Base-by-base conservation (phyloP, 257 asterid species). In the Lantana camara region DNA sequence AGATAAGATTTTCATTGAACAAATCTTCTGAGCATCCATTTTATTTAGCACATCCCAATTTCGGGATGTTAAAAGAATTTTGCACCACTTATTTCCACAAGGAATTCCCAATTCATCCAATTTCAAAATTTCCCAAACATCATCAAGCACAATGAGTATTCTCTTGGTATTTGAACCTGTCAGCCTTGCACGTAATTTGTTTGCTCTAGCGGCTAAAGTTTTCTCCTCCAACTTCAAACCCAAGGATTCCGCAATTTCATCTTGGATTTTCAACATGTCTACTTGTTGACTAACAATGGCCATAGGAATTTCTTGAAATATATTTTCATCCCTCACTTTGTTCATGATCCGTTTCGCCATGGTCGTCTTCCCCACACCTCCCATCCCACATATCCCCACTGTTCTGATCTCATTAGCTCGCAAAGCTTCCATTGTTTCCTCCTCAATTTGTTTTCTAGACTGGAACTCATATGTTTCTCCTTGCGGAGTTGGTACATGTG, bases 81-180 rank as follows among this genome's bases (percentile, higher is more conserved):
- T 75, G 62, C 81, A 75, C 48, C 51, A 37, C 17, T 34, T 15
- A 38, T 49, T 20, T 27, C 50, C 30, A 8, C n/a, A 6, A 19
- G 73, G 54, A 19, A 72, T 72, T 34, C 79, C 77, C 14, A 79
- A 9, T n/a, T 30, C 34, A 5, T n/a, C 29, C 16, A 66, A 41
- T 24, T 71, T 38, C 5, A 79, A 22, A 12, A 9, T 15, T 41
- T 61, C 21, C 84, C 81, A 72, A 29, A 75, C 30, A 49, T 75
- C 79, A 30, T 76, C 82, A 2, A 80, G 3, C n/a, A 76, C 68
- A 21, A 80, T 20, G n/a, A 76, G 75, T 35, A 32, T 35, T 3
- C 35, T 76, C 12, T 47, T 70, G 1, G 3, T 10, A 12, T n/a
- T n/a, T n/a, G n/a, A n/a, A n/a, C 14, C 21, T 6, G 0, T 52